These are phyloP conservation scores for Verticillium klebahnii DNA, from an alignment of 2,329 filamentous ascomycete species.

Conservation along the genomic window DNA sequence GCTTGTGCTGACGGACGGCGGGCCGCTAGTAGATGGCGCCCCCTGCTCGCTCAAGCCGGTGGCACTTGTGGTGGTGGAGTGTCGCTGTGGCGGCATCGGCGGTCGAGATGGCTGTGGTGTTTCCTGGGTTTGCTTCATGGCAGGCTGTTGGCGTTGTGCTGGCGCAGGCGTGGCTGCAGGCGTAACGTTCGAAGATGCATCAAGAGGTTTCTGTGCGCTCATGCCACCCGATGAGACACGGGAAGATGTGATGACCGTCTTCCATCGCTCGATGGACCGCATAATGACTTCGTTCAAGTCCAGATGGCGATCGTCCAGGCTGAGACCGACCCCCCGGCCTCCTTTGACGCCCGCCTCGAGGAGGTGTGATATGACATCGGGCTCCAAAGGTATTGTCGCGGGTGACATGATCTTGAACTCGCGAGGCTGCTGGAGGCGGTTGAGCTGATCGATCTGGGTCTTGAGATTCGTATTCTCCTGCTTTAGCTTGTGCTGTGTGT, in stretches of 20 bases:
- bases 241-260: slow-evolving; percentile 51
- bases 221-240: slow-evolving; percentile 40
- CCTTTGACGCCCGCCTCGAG: slow-evolving; percentile 40
- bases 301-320: slow-evolving; percentile 44
- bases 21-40: slow-evolving; percentile 24
- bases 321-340: slow-evolving; percentile 37
- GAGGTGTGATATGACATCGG: slow-evolving; percentile 40
- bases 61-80: slow-evolving; percentile 28
- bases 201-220: slow-evolving; percentile 44
- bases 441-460: slow-evolving; percentile 54
- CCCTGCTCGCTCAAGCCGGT: slow-evolving; percentile 28
- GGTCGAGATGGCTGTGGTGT: slow-evolving; percentile 15
- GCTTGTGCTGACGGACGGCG: slow-evolving; percentile 40
- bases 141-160: slow-evolving; percentile 13
- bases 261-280: slow-evolving; percentile 58
- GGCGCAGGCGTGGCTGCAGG: slow-evolving; percentile 14
- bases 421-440: slow-evolving; percentile 53
- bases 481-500: slow-evolving; percentile 43
- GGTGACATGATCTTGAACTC: slow-evolving; percentile 53
- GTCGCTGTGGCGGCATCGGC: slow-evolving; percentile 14
- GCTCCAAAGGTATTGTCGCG: slow-evolving; percentile 46
- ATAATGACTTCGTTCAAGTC: slow-evolving; percentile 49
- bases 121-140: slow-evolving; percentile 13
- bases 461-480: slow-evolving; percentile 56
- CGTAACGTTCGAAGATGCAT: slow-evolving; percentile 20